phyloP scores from a whole-genome alignment of 2,329 filamentous ascomycete species.

The Fusarium luffae region DNA sequence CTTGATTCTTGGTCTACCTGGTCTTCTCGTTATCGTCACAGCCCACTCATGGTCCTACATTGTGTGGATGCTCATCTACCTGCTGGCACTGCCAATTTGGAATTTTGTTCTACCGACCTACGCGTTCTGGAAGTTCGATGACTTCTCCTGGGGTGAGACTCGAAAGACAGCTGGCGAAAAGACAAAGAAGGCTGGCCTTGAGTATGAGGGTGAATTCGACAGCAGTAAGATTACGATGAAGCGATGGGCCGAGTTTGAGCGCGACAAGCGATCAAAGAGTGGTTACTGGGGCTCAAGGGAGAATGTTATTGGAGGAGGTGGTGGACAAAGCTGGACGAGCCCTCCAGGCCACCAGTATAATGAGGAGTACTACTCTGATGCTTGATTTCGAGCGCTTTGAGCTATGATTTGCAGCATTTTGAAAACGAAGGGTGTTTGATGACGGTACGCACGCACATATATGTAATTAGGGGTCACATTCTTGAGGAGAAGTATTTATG shows the following conservation, averaged over 20 bases:
- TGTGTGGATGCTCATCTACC: conserved; percentile 96
- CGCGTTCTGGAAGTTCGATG: conserved; percentile 99
- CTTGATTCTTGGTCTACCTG: conserved; percentile 93
- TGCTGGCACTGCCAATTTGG: conserved; percentile 93
- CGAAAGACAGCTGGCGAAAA: conserved; percentile 93
- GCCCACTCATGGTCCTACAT: conserved; percentile 94
- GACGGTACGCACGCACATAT: conserved; percentile 39
- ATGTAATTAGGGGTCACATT: conserved; percentile 42
- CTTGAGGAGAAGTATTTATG: conserved; percentile 29
- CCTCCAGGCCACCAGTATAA: conserved; percentile 59
- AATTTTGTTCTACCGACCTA: conserved; percentile 96
- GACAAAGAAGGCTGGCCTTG: conserved; percentile 85
- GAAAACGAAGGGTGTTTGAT: conserved; percentile 37
- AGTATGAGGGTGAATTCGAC: conserved; percentile 95
- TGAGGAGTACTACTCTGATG: conserved; percentile 68
- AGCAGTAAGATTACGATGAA: conserved; percentile 99
- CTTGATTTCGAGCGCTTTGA: conserved; percentile 46
- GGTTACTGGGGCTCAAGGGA: conserved; percentile 65
- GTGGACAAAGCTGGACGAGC: conserved; percentile 56
- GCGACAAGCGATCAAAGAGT: conserved; percentile 63
- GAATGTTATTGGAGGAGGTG: conserved; percentile 57
- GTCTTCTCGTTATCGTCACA: conserved; percentile 89
- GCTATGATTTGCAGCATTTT: conserved; percentile 31
- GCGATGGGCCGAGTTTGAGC: conserved; percentile 96
- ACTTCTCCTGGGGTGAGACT: conserved; percentile 99